phyloP scores from a whole-genome alignment of 257 asterid genomes.

The Echium plantagineum region DNA sequence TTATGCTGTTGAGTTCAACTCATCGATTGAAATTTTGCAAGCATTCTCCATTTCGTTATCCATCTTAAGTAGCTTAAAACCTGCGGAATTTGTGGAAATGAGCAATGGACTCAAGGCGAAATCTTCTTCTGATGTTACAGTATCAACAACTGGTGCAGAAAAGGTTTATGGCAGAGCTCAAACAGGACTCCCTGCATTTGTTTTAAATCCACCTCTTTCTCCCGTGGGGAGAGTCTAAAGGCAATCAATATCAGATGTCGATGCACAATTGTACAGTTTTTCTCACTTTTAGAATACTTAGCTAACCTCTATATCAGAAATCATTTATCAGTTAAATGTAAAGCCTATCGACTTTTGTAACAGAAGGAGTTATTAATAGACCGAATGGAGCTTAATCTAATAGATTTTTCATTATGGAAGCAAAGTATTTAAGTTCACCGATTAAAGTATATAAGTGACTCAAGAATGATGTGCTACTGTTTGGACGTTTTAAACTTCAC shows the following conservation, averaged over 20 bases:
- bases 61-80: conserved; percentile 35
- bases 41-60: conserved; percentile 82
- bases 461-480: too few species aligned
- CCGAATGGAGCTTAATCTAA: neutral
- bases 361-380: neutral
- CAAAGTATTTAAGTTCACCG: too few species aligned
- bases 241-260: neutral
- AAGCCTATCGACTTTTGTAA: neutral
- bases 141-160: conserved; percentile 12
- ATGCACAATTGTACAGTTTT: neutral
- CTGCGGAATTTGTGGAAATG: conserved; percentile 30
- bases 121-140: conserved; percentile 12
- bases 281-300: neutral
- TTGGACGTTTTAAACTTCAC: too few species aligned
- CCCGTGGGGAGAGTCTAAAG: conserved; percentile 82
- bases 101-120: conserved; percentile 16
- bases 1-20: conserved; percentile 49
- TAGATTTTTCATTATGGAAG: too few species aligned
- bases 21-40: conserved; percentile 56
- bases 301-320: neutral
- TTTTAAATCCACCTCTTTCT: conserved; percentile 67
- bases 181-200: conserved; percentile 41
- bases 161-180: conserved; percentile 19
- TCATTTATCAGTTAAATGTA: neutral
- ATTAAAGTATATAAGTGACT: too few species aligned